Percentiles rank a stretch among this genome's conserved stretches.
Evolutionary conservation across 2,329 filamentous ascomycete genomes (phyloP).

Genomic region (Colletotrichum karsti): DNA sequence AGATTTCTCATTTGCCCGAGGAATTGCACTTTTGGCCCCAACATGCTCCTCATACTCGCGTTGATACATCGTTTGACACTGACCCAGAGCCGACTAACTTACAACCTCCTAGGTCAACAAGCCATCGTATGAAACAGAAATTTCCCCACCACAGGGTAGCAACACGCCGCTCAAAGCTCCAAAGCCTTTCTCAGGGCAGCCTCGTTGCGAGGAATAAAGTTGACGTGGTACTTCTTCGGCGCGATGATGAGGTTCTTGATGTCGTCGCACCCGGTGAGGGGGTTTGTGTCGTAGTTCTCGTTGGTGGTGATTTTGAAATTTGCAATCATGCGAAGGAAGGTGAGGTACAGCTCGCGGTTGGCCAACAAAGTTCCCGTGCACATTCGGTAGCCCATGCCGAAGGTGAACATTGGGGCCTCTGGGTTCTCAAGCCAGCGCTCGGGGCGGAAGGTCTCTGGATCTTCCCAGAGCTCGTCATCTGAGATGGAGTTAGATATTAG

Average conservation of each 20-base stretch:
- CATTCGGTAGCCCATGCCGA: conserved; percentile 63
- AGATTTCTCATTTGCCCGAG: too few relatives aligned
- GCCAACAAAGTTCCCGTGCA: conserved; percentile 62
- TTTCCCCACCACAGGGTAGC: too few relatives aligned
- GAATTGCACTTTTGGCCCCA: too few relatives aligned
- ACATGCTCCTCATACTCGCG: too few relatives aligned
- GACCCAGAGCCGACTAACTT: too few relatives aligned
- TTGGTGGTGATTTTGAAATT: conserved; percentile 54
- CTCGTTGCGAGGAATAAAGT: conserved; percentile 14
- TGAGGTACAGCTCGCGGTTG: conserved; percentile 61
- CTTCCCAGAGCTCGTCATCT: conserved; percentile 70
- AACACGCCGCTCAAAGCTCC: neutral
- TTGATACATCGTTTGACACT: too few relatives aligned
- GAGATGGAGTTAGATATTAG: neutral
- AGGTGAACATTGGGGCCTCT: conserved; percentile 59
- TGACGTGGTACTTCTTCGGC: neutral
- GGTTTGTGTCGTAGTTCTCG: conserved; percentile 13
- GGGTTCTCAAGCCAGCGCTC: conserved; percentile 50
- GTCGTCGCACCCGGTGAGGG: conserved; percentile 18
- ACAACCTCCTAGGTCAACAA: too few relatives aligned
- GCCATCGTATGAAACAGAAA: too few relatives aligned
- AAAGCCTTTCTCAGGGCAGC: neutral
- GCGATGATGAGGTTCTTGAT: conserved; percentile 18
- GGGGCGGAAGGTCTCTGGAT: conserved; percentile 67
- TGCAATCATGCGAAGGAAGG: conserved; percentile 58